Conservation (phyloP, 73 alveolate genomes). For the Symbiodinium natans region DNA sequence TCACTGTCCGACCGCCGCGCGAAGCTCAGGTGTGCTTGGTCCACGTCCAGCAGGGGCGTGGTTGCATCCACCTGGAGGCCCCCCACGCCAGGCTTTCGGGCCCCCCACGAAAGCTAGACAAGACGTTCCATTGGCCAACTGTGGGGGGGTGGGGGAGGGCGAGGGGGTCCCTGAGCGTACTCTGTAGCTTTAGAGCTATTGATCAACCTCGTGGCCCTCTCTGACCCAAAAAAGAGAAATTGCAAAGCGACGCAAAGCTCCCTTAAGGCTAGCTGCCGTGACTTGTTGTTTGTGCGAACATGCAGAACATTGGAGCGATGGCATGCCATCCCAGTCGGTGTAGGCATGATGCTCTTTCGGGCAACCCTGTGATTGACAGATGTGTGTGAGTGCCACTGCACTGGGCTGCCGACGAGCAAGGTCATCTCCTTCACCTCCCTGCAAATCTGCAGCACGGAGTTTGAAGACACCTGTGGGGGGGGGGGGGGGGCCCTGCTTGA, state of each 20-base stretch:
- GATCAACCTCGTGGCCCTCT: background rate
- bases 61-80: conserved; percentile 43
- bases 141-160: background rate
- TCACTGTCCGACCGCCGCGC: conserved; percentile 6
- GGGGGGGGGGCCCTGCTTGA: background rate
- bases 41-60: conserved; percentile 78
- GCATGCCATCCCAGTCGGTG: background rate
- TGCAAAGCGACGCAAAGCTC: background rate
- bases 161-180: too few species aligned
- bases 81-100: background rate
- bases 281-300: background rate
- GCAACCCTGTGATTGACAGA: background rate
- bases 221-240: background rate
- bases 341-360: background rate
- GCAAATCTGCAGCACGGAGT: conserved; percentile 70
- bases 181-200: background rate
- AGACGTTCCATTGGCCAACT: background rate
- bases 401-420: conserved; percentile 26
- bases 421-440: conserved; percentile 74
- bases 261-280: background rate
- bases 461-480: conserved; percentile 41
- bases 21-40: conserved; percentile 73
- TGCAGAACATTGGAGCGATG: background rate
- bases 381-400: background rate
- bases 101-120: background rate